Evolutionary conservation across 1,139 yeast species (phyloP).

Genomic region (Kodamaea arcana): DNA sequence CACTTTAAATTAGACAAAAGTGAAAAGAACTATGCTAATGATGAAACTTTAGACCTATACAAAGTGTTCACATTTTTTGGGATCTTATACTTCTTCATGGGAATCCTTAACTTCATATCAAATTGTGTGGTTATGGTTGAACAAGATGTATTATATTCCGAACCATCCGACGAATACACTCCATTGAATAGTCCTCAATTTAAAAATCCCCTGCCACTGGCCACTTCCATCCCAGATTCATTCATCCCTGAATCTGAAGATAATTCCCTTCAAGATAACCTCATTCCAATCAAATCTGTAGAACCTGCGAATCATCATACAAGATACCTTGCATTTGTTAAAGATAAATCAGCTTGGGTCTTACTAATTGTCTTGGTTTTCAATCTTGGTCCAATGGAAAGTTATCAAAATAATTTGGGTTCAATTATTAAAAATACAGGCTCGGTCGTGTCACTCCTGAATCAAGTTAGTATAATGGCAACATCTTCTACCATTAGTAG

Average conservation of each 20-base stretch:
- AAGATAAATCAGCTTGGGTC: slow-evolving; percentile 63
- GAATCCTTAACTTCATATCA: slow-evolving; percentile 57
- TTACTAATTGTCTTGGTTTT: slow-evolving; percentile 61
- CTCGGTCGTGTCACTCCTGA: slow-evolving; percentile 42
- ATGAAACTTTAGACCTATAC: slow-evolving; percentile 40
- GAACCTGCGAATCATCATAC: slow-evolving; percentile 47
- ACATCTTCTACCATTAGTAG: slow-evolving; percentile 43
- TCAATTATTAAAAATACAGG: slow-evolving; percentile 41
- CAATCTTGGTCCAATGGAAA: slow-evolving; percentile 81
- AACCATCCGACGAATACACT: slow-evolving; percentile 18
- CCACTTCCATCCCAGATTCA: neutral
- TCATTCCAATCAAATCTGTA: slow-evolving; percentile 24
- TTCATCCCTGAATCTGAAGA: neutral
- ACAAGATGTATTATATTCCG: slow-evolving; percentile 43
- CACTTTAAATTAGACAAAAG: slow-evolving; percentile 32
- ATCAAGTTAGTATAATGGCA: slow-evolving; percentile 40
- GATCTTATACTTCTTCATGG: slow-evolving; percentile 50
- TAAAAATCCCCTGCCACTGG: neutral
- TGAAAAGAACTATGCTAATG: no score
- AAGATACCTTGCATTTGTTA: slow-evolving; percentile 49
- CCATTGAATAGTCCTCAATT: slow-evolving; percentile 13
- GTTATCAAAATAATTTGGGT: slow-evolving; percentile 83
- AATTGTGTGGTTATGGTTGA: slow-evolving; percentile 63
- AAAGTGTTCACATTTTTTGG: slow-evolving; percentile 59
- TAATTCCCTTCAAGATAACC: slow-evolving; percentile 1